Conservation (phyloP, 441 rosid species). For the Arabidopsis hybrid region DNA sequence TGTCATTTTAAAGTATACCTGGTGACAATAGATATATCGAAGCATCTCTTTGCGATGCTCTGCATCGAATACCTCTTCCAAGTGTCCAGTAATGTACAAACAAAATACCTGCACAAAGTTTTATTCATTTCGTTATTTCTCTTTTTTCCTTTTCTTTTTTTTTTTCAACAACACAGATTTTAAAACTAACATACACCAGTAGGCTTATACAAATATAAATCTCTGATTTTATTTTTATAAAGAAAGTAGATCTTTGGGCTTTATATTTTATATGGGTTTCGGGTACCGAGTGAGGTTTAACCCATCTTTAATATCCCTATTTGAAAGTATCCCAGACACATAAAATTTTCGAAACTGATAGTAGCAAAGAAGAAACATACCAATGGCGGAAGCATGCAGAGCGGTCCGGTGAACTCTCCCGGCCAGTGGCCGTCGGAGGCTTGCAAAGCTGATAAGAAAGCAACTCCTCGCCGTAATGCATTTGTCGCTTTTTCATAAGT, state of each 20-base stretch:
- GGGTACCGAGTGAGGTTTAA: too few species aligned
- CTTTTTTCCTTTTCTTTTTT: too few species aligned
- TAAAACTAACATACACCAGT: too few species aligned
- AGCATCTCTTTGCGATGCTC: conserved; percentile 39
- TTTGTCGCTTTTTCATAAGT: conserved; percentile 54
- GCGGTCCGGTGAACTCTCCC: conserved; percentile 60
- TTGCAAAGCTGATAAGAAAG: conserved; percentile 61
- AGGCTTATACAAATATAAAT: too few species aligned
- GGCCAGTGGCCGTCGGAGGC: conserved; percentile 75
- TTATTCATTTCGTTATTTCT: too few species aligned
- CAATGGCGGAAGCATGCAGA: conserved; percentile 61
- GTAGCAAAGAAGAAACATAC: conserved; percentile 24
- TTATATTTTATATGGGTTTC: too few species aligned
- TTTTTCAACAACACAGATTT: too few species aligned
- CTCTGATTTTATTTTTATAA: too few species aligned
- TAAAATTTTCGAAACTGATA: neutral
- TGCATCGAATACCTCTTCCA: conserved; percentile 5
- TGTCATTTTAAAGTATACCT: conserved; percentile 5
- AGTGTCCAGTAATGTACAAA: conserved; percentile 30
- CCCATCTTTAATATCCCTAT: too few species aligned
- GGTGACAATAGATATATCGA: conserved; percentile 30
- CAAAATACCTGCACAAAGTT: conserved; percentile 55
- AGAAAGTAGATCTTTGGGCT: too few species aligned
- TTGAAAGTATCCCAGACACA: too few species aligned
- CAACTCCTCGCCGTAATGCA: conserved; percentile 54